Evolutionary conservation across 2,329 filamentous ascomycete species (phyloP), one percentile per base, ranked within the genome.

Genomic region (Byssochlamys sp.): DNA sequence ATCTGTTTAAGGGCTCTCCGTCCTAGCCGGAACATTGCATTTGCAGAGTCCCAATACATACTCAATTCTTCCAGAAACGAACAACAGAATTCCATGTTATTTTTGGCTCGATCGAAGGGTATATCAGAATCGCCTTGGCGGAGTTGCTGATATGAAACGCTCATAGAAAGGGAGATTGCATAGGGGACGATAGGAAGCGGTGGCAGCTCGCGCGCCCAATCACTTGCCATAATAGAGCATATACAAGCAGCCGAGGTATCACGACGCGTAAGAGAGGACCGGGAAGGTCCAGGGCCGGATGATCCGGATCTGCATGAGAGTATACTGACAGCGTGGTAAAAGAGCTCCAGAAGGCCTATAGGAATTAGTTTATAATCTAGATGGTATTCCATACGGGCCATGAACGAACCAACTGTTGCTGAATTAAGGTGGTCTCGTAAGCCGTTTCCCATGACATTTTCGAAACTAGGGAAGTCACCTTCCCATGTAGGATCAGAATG

Each of bases 321-420:
- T 63, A 84, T 82, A 35, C 79, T 80, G 55, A 82, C 79, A 25
- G 78, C 76, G 62, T 83, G 78, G 58, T 84, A 83, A 65, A 79
- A 82, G 2, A 84, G 67, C 57, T 83, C 81, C 6, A 84, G 67
- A 4, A 81, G 72, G 12, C 74, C 77, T 79, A 54, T 9, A 29
- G 7, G 33, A 25, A 56, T 60, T 55, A 56, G 56, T 56, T 12
- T 31, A 11, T 14, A 26, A 5, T 14, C 10, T 27, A 5, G 4
- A 28, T 2, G 9, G 25, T 28, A 26, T 25, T 45, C 19, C 27
- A 28, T 27, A n/a, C 5, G 24, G 11, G 4, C 12, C 4, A 2
- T 2, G 49, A 55, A 53, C 62, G 29, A 57, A 71, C 69, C 65
- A 11, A 72, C 60, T 35, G 67, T 70, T 35, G 62, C 55, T 60